These are phyloP conservation scores for Pythium rhizo-oryzae DNA, from an alignment of 352 stramenopile genomes.

Conservation along the genomic window DNA sequence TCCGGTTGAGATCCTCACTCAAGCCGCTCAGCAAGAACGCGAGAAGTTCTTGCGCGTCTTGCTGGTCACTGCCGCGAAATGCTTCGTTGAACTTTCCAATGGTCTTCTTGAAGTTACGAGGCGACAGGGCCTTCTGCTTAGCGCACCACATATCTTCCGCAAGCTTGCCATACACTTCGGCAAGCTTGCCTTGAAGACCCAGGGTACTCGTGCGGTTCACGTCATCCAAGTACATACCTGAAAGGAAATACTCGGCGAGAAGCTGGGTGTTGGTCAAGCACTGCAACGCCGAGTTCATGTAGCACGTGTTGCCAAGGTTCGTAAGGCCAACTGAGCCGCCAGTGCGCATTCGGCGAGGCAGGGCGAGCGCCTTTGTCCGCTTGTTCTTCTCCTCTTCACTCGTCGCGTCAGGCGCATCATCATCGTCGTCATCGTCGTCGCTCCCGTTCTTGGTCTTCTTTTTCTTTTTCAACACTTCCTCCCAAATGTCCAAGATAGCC, in stretches of 20 bases:
- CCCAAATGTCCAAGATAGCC: constrained; percentile 80
- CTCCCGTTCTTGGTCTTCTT: constrained; percentile 38
- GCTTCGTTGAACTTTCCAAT: constrained; percentile 95
- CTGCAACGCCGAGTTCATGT: constrained; percentile 95
- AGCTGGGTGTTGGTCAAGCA: constrained; percentile 96
- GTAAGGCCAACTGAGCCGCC: constrained; percentile 77
- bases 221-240: constrained; percentile 90
- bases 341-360: constrained; percentile 75
- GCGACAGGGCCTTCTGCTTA: constrained; percentile 93
- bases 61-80: constrained; percentile 97
- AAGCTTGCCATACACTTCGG: constrained; percentile 95
- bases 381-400: constrained; percentile 60
- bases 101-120: constrained; percentile 93
- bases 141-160: constrained; percentile 96
- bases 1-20: constrained; percentile 98
- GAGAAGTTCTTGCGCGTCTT: constrained; percentile 98
- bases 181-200: constrained; percentile 94
- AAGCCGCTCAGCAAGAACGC: constrained; percentile 96
- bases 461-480: constrained; percentile 65
- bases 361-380: constrained; percentile 53
- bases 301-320: constrained; percentile 96
- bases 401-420: constrained; percentile 39
- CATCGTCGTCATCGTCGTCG: constrained; percentile 36
- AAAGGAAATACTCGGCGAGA: constrained; percentile 97
- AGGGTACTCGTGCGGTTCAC: constrained; percentile 98